Evolutionary conservation across 176 grass and related monocot species (phyloP).

Genomic region (Carex myosuroides): DNA sequence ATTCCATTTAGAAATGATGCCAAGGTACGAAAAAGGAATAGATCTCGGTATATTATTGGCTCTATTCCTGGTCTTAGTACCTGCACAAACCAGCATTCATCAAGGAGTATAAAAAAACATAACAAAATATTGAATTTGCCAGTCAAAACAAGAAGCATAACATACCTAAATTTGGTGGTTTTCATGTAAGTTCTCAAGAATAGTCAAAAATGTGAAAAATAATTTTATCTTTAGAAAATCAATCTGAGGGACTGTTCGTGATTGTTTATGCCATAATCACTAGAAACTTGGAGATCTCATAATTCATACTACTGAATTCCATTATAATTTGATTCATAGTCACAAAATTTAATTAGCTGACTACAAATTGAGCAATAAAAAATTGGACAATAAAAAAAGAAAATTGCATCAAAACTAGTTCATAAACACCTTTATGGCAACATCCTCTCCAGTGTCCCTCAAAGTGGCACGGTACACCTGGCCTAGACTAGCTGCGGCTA

Average conservation of each 20-base stretch:
- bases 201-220: background rate
- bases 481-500: conserved; percentile 96
- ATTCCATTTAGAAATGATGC: conserved; percentile 97
- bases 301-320: background rate
- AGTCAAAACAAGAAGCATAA: background rate
- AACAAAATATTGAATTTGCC: background rate
- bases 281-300: background rate
- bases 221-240: conserved; percentile 2
- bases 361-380: background rate
- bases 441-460: conserved; percentile 85
- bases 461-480: conserved; percentile 98
- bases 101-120: background rate
- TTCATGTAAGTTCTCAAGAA: background rate
- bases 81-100: conserved; percentile 26
- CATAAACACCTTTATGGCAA: conserved; percentile 81
- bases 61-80: conserved; percentile 96
- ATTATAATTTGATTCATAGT: background rate
- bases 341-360: conserved; percentile 9
- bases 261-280: background rate
- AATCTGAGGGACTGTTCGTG: background rate
- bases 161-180: background rate
- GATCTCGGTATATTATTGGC: conserved; percentile 94
- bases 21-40: conserved; percentile 86
- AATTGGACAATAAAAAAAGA: conserved; percentile 22
- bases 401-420: conserved; percentile 2